Conservation (phyloP, 495 filamentous ascomycete genomes). For the Pyronema domesticum region DNA sequence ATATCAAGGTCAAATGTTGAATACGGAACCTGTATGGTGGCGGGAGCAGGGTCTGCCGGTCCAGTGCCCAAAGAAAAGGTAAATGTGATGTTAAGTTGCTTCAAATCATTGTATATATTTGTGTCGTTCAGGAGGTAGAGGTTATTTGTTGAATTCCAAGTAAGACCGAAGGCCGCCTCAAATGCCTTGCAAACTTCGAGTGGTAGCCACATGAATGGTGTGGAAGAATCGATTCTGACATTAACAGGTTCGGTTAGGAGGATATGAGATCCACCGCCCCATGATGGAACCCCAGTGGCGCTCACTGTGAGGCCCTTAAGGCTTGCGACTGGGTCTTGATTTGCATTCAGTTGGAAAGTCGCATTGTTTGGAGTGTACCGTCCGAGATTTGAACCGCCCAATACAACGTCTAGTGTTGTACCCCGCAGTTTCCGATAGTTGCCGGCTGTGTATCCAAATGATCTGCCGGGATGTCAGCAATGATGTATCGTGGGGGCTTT, state of each 20-base stretch:
- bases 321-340: not conserved
- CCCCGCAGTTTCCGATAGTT: not conserved
- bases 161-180: slow-evolving; percentile 40
- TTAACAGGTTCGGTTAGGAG: slow-evolving; percentile 17
- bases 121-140: slow-evolving; percentile 30
- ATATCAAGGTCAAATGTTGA: slow-evolving; percentile 44
- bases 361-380: not conserved
- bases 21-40: slow-evolving; percentile 46
- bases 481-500: not conserved
- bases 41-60: slow-evolving; percentile 26
- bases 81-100: not conserved
- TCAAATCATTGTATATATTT: slow-evolving; percentile 19
- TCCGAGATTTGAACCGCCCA: slow-evolving; percentile 1
- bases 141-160: slow-evolving; percentile 35
- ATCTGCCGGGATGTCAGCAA: not conserved
- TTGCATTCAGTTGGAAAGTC: not conserved
- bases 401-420: not conserved
- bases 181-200: slow-evolving; percentile 42
- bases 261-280: not conserved
- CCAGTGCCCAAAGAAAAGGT: not conserved
- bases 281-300: not conserved
- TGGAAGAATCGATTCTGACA: slow-evolving; percentile 47
- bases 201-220: slow-evolving; percentile 52
- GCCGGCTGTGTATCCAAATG: slow-evolving; percentile 3
- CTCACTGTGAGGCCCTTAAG: not conserved